Evolutionary conservation across 177 flowering plant genomes (phyloP).

Genomic region (Vitis hybrid): DNA sequence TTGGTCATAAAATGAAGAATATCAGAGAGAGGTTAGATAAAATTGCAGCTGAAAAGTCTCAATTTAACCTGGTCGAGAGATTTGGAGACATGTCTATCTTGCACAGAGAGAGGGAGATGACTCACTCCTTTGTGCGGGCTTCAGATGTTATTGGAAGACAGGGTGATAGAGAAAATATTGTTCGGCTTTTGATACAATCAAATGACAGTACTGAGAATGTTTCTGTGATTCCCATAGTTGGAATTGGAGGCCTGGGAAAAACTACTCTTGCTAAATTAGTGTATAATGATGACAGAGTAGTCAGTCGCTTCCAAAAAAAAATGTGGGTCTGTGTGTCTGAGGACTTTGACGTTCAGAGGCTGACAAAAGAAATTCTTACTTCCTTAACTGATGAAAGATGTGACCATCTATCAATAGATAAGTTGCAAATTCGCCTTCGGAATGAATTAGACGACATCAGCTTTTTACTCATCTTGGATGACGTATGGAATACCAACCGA

Average conservation of each 20-base stretch:
- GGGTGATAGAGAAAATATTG: neutral
- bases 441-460: neutral
- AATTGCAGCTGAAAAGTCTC: neutral
- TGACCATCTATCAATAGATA: neutral
- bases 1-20: slow-evolving; percentile 2
- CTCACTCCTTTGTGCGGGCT: slow-evolving; percentile 6
- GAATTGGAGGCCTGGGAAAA: slow-evolving; percentile 17
- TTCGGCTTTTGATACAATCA: neutral
- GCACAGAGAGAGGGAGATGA: neutral
- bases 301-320: neutral
- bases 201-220: neutral
- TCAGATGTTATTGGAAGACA: slow-evolving; percentile 16
- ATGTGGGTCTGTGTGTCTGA: slow-evolving; percentile 11
- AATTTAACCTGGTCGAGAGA: neutral
- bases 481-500: slow-evolving; percentile 1
- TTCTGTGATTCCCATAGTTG: slow-evolving; percentile 10
- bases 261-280: slow-evolving; percentile 13
- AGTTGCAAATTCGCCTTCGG: slow-evolving; percentile 1
- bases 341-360: neutral
- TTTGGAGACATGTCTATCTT: neutral
- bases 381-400: neutral
- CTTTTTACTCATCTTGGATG: slow-evolving; percentile 6
- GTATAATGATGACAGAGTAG: neutral
- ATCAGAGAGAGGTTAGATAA: neutral
- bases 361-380: neutral